A percentile compares a stretch with the other conserved stretches of the same genome.
Evolutionary conservation across 2,329 filamentous ascomycete species (phyloP).

Genomic region (Colletotrichum shisoi): DNA sequence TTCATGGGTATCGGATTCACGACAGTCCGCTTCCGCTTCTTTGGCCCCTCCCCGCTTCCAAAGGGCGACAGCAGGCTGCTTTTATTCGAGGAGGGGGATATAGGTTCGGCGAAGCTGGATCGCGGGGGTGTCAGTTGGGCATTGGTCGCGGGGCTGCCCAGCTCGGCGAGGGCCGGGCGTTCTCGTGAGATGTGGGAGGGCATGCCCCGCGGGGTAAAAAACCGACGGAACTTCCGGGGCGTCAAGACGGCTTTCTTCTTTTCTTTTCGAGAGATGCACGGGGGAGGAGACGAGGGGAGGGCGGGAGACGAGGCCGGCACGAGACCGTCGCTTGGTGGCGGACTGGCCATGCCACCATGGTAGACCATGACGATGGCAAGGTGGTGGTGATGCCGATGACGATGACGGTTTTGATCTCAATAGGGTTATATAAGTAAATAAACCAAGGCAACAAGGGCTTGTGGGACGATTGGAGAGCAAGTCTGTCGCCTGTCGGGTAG

Average conservation of each 20-base stretch:
- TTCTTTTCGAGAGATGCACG: constrained; percentile 51
- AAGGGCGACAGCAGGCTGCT: constrained; percentile 31
- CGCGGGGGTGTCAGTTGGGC: constrained; percentile 34
- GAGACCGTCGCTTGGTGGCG: constrained; percentile 40
- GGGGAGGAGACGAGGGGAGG: constrained; percentile 43
- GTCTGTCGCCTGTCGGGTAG: neutral
- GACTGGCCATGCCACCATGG: constrained; percentile 39
- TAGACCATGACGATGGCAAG: constrained; percentile 28
- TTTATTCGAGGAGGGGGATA: constrained; percentile 26
- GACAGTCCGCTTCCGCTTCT: constrained; percentile 38
- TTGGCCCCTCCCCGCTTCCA: constrained; percentile 32
- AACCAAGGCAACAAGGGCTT: constrained; percentile 3
- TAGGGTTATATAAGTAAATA: constrained; percentile 17
- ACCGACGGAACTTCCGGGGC: constrained; percentile 61
- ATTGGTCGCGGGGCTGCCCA: constrained; percentile 53
- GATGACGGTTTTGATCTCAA: neutral
- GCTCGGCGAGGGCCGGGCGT: constrained; percentile 52
- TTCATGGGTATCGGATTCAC: constrained; percentile 36
- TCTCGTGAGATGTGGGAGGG: constrained; percentile 51
- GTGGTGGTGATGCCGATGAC: constrained; percentile 7
- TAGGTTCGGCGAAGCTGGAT: constrained; percentile 22
- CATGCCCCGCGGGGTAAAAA: constrained; percentile 61
- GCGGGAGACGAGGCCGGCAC: constrained; percentile 40
- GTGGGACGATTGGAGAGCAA: neutral
- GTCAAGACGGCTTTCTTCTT: constrained; percentile 61